phyloP scores from a whole-genome alignment of 2,329 filamentous ascomycete species.

The Fusarium clavum region DNA sequence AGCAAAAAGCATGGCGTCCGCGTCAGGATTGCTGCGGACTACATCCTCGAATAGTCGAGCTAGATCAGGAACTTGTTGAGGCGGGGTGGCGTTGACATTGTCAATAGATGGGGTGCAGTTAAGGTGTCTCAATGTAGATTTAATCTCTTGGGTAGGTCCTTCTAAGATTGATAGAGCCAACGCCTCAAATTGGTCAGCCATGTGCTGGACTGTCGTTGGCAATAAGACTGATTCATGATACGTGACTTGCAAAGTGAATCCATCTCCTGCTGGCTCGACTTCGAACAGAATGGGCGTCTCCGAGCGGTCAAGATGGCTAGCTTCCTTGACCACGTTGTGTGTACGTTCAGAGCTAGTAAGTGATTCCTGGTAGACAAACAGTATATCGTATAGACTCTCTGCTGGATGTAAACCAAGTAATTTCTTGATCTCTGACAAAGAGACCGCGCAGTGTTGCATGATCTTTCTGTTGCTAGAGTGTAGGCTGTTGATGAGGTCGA shows the following conservation, averaged over 20 bases:
- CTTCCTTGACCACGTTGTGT: constrained; percentile 60
- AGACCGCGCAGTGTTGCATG: constrained; percentile 71
- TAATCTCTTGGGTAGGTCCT: constrained; percentile 40
- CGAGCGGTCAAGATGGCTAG: constrained; percentile 74
- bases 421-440: constrained; percentile 77
- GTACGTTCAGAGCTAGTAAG: constrained; percentile 55
- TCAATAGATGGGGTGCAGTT: constrained; percentile 59
- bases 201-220: constrained; percentile 61
- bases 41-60: constrained; percentile 66
- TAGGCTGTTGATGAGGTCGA: constrained; percentile 71
- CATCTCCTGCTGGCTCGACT: constrained; percentile 69
- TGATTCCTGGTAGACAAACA: constrained; percentile 89
- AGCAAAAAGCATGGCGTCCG: constrained; percentile 74
- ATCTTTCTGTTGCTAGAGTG: constrained; percentile 74
- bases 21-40: constrained; percentile 60
- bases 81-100: constrained; percentile 55
- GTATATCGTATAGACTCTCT: constrained; percentile 76
- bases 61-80: constrained; percentile 57
- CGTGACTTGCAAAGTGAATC: constrained; percentile 59
- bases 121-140: constrained; percentile 40
- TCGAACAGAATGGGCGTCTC: constrained; percentile 84
- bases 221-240: constrained; percentile 64
- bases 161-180: constrained; percentile 54
- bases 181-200: constrained; percentile 71
- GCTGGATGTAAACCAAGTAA: constrained; percentile 65